phyloP scores from a whole-genome alignment of 352 stramenopile genomes.

The Globisporangium okanoganense region DNA sequence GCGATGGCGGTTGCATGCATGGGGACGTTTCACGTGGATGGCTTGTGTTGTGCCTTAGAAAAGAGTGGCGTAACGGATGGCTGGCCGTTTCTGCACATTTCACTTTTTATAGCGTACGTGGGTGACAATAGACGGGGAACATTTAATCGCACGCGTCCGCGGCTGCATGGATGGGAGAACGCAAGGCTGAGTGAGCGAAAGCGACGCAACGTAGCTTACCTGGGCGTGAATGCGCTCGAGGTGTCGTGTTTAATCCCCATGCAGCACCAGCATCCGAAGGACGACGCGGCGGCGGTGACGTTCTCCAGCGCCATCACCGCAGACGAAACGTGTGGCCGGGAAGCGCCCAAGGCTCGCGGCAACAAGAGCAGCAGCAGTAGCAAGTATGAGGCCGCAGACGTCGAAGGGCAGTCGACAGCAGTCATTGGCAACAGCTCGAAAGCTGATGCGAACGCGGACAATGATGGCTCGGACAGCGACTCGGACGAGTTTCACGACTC shows the following conservation, averaged over 20 bases:
- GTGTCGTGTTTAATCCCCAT: constrained; percentile 3
- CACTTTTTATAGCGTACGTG: neutral
- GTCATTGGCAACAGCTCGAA: neutral
- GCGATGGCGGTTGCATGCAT: no score
- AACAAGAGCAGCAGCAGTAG: neutral
- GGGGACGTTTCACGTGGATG: no score
- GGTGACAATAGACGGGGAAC: neutral
- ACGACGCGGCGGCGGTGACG: neutral
- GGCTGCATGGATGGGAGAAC: neutral
- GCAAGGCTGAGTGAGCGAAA: neutral
- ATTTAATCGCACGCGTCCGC: neutral
- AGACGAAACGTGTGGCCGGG: neutral
- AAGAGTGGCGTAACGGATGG: neutral
- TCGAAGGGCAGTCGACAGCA: neutral
- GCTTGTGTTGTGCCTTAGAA: no score
- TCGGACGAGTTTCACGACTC: constrained; percentile 22
- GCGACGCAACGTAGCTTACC: no score
- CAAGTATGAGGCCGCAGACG: constrained; percentile 2
- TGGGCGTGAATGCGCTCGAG: neutral
- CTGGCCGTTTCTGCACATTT: neutral
- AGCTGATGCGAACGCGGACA: neutral
- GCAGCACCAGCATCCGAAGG: constrained; percentile 5
- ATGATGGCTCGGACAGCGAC: constrained; percentile 8
- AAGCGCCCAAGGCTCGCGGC: neutral
- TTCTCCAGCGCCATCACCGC: neutral